A percentile compares a stretch with the other conserved stretches of the same genome.
Conservation (phyloP, 352 stramenopile genomes). For the Globisporangium solare region DNA sequence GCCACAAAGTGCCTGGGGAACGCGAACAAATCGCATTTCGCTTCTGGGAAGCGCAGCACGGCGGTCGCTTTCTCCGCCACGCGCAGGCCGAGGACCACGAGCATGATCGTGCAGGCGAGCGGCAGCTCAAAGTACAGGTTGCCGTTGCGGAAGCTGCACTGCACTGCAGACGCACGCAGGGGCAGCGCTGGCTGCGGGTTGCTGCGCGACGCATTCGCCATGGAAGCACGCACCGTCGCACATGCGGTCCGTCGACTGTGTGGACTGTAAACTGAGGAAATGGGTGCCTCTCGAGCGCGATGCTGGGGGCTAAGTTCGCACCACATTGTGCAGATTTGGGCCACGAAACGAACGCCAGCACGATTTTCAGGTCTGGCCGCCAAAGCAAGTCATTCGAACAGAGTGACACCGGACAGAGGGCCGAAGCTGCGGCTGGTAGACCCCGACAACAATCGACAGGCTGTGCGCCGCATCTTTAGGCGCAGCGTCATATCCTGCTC, state of each 20-base stretch:
- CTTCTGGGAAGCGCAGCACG: constrained; percentile 32
- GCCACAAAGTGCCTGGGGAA: constrained; percentile 27
- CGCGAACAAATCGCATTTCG: constrained; percentile 26
- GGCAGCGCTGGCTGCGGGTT: constrained; percentile 8
- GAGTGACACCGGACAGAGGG: too few species aligned
- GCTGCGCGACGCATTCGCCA: constrained; percentile 27
- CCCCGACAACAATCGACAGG: too few species aligned
- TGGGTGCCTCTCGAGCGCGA: too few species aligned
- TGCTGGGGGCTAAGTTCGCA: too few species aligned
- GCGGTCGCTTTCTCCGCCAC: constrained; percentile 18
- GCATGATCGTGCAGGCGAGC: constrained; percentile 26
- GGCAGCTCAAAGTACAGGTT: constrained; percentile 51
- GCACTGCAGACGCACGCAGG: constrained; percentile 35
- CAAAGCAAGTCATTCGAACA: too few species aligned
- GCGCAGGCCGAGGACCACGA: constrained; percentile 29
- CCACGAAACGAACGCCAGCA: too few species aligned
- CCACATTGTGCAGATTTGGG: too few species aligned
- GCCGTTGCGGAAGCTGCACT: constrained; percentile 37
- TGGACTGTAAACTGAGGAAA: too few species aligned
- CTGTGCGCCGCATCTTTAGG: too few species aligned
- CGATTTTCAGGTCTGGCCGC: too few species aligned
- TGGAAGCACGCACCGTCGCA: constrained; percentile 38
- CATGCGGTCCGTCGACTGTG: neutral
- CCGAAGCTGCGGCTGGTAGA: too few species aligned
- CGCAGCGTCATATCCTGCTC: too few species aligned